Percentiles rank a stretch among this genome's conserved stretches.
Conservation (phyloP, 345 rosid species). For the Chamaenerion angustifolium region DNA sequence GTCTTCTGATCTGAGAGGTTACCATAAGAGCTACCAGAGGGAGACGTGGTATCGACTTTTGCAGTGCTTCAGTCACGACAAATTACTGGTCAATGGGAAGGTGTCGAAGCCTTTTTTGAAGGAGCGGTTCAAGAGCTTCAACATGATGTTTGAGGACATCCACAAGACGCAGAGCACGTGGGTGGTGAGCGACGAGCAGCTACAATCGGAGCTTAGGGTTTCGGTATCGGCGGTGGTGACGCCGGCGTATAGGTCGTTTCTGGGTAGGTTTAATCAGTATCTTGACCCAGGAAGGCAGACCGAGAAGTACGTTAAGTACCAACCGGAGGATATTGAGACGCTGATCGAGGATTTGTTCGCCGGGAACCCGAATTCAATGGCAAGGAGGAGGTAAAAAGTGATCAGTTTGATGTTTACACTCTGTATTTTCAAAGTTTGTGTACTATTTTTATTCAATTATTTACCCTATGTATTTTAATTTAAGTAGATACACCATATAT, state of each 20-base stretch:
- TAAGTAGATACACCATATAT: too few species aligned
- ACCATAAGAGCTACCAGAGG: conserved; percentile 67
- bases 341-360: conserved; percentile 69
- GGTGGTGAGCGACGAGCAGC: conserved; percentile 81
- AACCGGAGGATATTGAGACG: conserved; percentile 69
- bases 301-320: conserved; percentile 74
- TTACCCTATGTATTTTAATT: too few species aligned
- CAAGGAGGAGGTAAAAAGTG: conserved; percentile 27
- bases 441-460: too few species aligned
- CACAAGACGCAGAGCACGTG: conserved; percentile 73
- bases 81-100: conserved; percentile 52
- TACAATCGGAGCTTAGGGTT: conserved; percentile 77
- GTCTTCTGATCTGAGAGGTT: conserved; percentile 53
- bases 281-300: conserved; percentile 48
- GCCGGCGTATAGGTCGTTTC: conserved; percentile 72
- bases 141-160: conserved; percentile 70
- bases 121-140: conserved; percentile 70
- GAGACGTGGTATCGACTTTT: conserved; percentile 75
- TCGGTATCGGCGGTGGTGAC: conserved; percentile 69
- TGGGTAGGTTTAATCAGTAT: conserved; percentile 59
- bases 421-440: too few species aligned
- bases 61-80: conserved; percentile 52
- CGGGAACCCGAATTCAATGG: conserved; percentile 49
- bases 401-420: too few species aligned
- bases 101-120: conserved; percentile 48